Conservation (phyloP, 2,329 filamentous ascomycete genomes). For the Stemphylium vesicarium region DNA sequence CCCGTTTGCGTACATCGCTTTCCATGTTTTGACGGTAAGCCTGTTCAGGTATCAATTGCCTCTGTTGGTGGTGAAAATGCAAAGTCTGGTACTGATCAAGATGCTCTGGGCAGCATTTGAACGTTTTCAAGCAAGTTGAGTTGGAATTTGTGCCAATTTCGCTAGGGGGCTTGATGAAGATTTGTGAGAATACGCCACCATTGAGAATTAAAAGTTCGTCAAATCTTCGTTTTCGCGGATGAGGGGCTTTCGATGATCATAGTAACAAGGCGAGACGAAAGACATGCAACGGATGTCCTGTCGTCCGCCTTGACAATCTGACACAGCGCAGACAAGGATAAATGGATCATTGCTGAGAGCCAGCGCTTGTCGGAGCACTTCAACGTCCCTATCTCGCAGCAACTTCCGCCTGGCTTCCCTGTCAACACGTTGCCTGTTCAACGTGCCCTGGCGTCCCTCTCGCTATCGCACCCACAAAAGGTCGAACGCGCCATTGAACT, state of each 20-base stretch:
- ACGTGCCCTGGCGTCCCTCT: slow-evolving; percentile 60
- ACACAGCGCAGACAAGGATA: slow-evolving; percentile 60
- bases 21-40: slow-evolving; percentile 61
- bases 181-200: slow-evolving; percentile 61
- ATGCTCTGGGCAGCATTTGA: slow-evolving; percentile 55
- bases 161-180: slow-evolving; percentile 65
- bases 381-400: slow-evolving; percentile 58
- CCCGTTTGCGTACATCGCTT: slow-evolving; percentile 67
- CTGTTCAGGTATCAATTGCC: not conserved
- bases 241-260: not conserved
- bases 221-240: not conserved
- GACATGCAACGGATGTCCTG: not conserved
- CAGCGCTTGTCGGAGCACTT: slow-evolving; percentile 61
- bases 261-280: too few relatives aligned
- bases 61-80: not conserved
- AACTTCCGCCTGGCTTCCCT: slow-evolving; percentile 60
- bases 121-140: slow-evolving; percentile 61
- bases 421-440: slow-evolving; percentile 59
- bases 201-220: slow-evolving; percentile 61
- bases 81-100: not conserved
- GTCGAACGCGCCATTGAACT: slow-evolving; percentile 53
- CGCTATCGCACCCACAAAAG: slow-evolving; percentile 48
- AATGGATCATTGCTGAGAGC: slow-evolving; percentile 63
- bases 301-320: not conserved
- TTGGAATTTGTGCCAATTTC: slow-evolving; percentile 65